Evolutionary conservation across 176 grass and related monocot species (phyloP).

Genomic region (Puccinellia tenuiflora): DNA sequence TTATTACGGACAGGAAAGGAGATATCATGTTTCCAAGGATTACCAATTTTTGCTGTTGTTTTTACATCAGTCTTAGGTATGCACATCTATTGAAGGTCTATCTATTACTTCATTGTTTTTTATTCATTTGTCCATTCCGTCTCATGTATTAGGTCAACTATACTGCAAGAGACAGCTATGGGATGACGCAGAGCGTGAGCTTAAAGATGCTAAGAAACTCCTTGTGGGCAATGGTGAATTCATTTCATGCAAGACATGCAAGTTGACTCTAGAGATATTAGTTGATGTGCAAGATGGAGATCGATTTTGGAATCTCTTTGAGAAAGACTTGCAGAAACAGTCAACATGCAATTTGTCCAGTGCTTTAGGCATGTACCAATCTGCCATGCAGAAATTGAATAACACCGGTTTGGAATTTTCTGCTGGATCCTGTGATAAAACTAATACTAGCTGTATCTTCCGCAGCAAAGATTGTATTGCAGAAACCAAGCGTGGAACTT

Average conservation of each 20-base stretch:
- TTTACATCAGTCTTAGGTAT: slow-evolving; percentile 75
- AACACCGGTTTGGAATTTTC: slow-evolving; percentile 13
- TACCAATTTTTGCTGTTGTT: slow-evolving; percentile 51
- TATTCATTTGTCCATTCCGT: not conserved
- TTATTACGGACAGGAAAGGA: slow-evolving; percentile 68
- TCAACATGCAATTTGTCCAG: slow-evolving; percentile 33
- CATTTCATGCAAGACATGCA: slow-evolving; percentile 68
- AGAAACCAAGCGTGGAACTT: slow-evolving; percentile 1
- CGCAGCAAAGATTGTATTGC: not conserved
- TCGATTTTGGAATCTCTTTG: slow-evolving; percentile 46
- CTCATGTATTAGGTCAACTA: slow-evolving; percentile 60
- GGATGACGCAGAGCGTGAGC: slow-evolving; percentile 53
- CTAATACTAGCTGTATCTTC: not conserved
- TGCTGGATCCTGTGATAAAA: slow-evolving; percentile 1
- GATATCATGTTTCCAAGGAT: slow-evolving; percentile 47
- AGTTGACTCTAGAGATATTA: slow-evolving; percentile 39
- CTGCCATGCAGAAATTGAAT: slow-evolving; percentile 59
- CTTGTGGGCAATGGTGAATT: slow-evolving; percentile 30
- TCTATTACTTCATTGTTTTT: slow-evolving; percentile 21
- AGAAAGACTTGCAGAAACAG: slow-evolving; percentile 44
- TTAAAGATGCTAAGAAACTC: slow-evolving; percentile 51
- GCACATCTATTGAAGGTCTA: not conserved
- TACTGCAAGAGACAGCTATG: slow-evolving; percentile 62
- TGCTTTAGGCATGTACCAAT: slow-evolving; percentile 58
- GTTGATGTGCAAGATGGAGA: slow-evolving; percentile 68